phyloP scores from a whole-genome alignment of 257 asterid genomes.

The Gardenia jasminoides region DNA sequence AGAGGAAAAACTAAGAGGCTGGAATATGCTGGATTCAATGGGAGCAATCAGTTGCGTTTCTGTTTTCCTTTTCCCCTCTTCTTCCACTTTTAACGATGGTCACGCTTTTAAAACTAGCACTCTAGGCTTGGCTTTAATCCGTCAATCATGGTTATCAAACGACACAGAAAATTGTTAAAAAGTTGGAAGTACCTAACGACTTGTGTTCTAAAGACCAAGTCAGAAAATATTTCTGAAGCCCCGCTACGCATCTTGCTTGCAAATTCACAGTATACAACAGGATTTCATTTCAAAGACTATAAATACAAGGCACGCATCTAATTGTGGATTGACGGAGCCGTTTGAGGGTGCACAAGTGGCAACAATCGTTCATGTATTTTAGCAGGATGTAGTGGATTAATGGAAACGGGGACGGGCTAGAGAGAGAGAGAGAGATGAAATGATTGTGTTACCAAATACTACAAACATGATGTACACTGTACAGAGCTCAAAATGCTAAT shows the following conservation, averaged over 20 bases:
- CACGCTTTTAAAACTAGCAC: no score
- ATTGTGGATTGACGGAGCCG: background rate
- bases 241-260: background rate
- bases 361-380: background rate
- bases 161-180: no score
- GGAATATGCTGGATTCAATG: background rate
- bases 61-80: background rate
- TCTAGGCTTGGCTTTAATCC: no score
- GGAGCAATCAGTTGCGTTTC: background rate
- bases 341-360: background rate
- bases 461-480: conserved; percentile 15
- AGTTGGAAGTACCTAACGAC: no score
- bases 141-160: no score
- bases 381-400: background rate
- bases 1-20: no score
- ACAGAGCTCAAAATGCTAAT: conserved; percentile 46
- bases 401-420: background rate
- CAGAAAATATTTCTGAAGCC: background rate
- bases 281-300: background rate
- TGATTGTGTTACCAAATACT: background rate
- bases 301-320: background rate
- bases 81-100: no score
- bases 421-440: background rate
- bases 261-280: background rate
- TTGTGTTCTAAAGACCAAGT: no score